Evolutionary conservation across 495 filamentous ascomycete species (phyloP), one percentile per base, ranked within the genome.

Genomic region (Terfezia claveryi): DNA sequence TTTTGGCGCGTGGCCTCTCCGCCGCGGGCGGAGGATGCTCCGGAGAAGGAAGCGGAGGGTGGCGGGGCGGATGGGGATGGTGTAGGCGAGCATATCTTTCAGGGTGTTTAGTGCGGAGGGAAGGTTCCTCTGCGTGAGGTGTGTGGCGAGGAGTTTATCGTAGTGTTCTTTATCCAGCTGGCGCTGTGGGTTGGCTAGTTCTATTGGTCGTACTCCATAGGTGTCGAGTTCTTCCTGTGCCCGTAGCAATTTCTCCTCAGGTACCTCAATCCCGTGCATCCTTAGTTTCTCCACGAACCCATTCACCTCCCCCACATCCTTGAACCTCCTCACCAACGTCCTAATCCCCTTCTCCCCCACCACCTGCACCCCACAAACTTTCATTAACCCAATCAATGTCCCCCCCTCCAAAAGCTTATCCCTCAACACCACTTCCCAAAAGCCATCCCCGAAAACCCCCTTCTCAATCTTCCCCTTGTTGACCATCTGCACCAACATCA

Each of bases 391-490:
- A 23, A 65, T 59, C 8, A 62, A 11, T 23, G 44, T 54, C 23
- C 16, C 46, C 10, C 37, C 55, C 49, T 56, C 55, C n/a, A 63
- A 37, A 17, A 49, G 49, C 4, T 10, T 16, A 23, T 55, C 56
- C 9, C 36, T 38, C 12, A 61, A 38, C 2, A 65, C 56, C n/a
- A 36, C 36, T 0, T 59, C 56, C 63, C 63, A 65, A 41, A 65
- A 65, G 2, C 12, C 12, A 46, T 65, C 63, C 17, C 62, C 59
- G 55, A 65, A 57, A 11, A 50, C 55, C 9, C 54, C 37, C 3
- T 16, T 56, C 20, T 51, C 49, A 11, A 65, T 46, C 41, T 14
- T 46, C 17, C 41, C 32, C 16, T 37, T 52, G 17, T 53, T 62
- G 12, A 41, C 52, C 37, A 41, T 49, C n/a, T 52, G 46, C 32